Conservation (phyloP, 371 early-diverging fungal species). For the Saksenaea vasiformis region DNA sequence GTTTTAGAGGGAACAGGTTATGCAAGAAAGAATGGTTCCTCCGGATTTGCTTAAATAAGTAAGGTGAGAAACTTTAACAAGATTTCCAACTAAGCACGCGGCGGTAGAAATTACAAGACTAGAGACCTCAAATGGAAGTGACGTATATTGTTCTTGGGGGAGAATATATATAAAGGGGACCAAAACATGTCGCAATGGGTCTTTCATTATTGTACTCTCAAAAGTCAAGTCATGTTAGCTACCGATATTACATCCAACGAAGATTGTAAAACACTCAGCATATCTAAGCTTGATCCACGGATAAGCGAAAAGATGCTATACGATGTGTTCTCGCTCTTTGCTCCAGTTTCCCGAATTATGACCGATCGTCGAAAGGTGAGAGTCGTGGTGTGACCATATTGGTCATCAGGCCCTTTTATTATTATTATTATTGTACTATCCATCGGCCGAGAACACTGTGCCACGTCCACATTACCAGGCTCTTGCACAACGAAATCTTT, state of each 20-base stretch:
- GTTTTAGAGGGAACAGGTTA: no score
- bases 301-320: conserved; percentile 65
- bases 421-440: neutral
- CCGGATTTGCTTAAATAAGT: no score
- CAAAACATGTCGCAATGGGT: neutral
- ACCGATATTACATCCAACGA: conserved; percentile 27
- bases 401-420: neutral
- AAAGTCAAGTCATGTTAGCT: neutral
- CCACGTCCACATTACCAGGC: neutral
- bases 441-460: neutral
- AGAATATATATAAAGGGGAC: neutral
- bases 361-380: conserved; percentile 74
- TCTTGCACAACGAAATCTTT: neutral
- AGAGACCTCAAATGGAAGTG: neutral
- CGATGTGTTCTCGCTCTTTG: conserved; percentile 63
- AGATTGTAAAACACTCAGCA: conserved; percentile 65
- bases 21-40: no score
- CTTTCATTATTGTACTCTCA: neutral
- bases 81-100: no score
- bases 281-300: conserved; percentile 77
- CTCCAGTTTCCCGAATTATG: conserved; percentile 65
- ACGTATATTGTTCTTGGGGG: neutral
- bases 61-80: no score
- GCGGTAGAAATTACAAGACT: no score
- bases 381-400: conserved; percentile 22